Evolutionary conservation across 2,329 filamentous ascomycete species (phyloP).

Genomic region (Aspergillus udagawae): DNA sequence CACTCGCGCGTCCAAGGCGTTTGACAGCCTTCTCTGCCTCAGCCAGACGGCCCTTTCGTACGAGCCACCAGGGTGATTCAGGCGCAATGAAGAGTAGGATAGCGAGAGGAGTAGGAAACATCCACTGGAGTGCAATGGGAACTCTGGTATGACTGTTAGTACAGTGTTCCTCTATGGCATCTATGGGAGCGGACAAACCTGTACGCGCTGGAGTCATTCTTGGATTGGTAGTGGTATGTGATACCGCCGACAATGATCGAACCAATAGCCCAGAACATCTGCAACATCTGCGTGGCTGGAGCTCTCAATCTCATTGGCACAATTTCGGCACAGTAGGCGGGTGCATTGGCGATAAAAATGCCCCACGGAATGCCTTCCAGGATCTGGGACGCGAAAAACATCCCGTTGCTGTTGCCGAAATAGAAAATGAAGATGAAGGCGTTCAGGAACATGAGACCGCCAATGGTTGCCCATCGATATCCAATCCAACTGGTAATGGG

Average conservation of each 20-base stretch:
- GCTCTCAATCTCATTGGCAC: slow-evolving; percentile 56
- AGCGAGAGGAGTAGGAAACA: slow-evolving; percentile 54
- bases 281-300: slow-evolving; percentile 58
- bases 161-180: slow-evolving; percentile 21
- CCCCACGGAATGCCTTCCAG: slow-evolving; percentile 63
- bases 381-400: slow-evolving; percentile 53
- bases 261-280: slow-evolving; percentile 65
- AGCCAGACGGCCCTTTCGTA: slow-evolving; percentile 46
- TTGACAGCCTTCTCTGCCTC: slow-evolving; percentile 45
- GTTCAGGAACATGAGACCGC: slow-evolving; percentile 50
- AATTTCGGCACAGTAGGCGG: slow-evolving; percentile 60
- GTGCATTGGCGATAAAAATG: slow-evolving; percentile 62
- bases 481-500: slow-evolving; percentile 56
- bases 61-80: slow-evolving; percentile 52
- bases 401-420: slow-evolving; percentile 41
- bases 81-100: slow-evolving; percentile 51
- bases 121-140: slow-evolving; percentile 56
- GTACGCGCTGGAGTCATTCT: slow-evolving; percentile 21
- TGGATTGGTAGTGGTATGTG: slow-evolving; percentile 51
- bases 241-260: slow-evolving; percentile 57
- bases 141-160: slow-evolving; percentile 41
- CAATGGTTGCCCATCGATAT: slow-evolving; percentile 58
- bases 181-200: neutral
- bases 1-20: slow-evolving; percentile 46
- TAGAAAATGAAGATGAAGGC: slow-evolving; percentile 51